A percentile compares a stretch with the other conserved stretches of the same genome.
phyloP scores from a whole-genome alignment of 345 rosid genomes.

The Camelina sativa region DNA sequence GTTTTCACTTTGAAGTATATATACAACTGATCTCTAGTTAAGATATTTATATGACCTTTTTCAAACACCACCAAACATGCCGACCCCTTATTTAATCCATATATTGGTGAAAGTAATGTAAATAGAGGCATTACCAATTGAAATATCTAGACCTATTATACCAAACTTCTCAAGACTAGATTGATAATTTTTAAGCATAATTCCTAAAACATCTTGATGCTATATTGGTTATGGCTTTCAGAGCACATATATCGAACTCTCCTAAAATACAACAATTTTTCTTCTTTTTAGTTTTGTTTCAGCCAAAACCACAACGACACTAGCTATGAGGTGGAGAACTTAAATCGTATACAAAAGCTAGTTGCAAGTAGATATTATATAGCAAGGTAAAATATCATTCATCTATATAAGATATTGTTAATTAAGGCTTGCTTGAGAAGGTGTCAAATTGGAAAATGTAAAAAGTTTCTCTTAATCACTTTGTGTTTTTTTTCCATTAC shows the following conservation, averaged over 20 bases:
- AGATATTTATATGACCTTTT: constrained; percentile 11
- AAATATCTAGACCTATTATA: constrained; percentile 21
- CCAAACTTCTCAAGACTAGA: constrained; percentile 6
- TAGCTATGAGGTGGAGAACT: neutral
- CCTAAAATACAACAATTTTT: neutral
- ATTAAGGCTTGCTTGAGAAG: constrained; percentile 31
- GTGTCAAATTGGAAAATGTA: constrained; percentile 34
- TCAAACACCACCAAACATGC: constrained; percentile 17
- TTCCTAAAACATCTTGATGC: constrained; percentile 1
- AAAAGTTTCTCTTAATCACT: constrained; percentile 15
- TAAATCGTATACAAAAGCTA: constrained; percentile 4
- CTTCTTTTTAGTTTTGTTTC: neutral
- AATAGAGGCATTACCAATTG: neutral
- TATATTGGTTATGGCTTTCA: neutral
- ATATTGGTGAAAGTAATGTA: constrained; percentile 3
- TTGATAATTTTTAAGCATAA: constrained; percentile 16
- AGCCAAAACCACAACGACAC: neutral
- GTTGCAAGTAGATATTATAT: neutral
- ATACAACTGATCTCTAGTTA: neutral
- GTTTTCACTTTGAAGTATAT: neutral
- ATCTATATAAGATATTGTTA: neutral
- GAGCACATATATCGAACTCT: neutral
- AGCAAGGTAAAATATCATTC: constrained; percentile 14
- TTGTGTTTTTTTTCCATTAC: neutral
- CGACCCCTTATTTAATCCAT: neutral